Evolutionary conservation across 1,139 yeast genomes (phyloP), one percentile per base, ranked within the genome.

Genomic region (Meyerozyma guilliermondii): DNA sequence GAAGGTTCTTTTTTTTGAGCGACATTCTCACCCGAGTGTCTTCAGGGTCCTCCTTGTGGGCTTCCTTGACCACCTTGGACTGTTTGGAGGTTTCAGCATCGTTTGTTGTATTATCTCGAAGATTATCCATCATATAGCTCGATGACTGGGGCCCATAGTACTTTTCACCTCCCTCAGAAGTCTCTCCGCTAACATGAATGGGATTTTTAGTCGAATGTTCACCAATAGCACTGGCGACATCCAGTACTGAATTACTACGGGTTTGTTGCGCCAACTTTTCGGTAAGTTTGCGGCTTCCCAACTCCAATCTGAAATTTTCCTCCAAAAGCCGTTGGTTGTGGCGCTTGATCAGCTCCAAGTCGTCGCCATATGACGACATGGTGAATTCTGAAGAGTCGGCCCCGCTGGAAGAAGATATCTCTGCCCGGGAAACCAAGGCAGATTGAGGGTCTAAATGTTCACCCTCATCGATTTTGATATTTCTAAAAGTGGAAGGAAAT

Each of bases 71-170:
- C 24, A 13, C 24, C 36, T n/a, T 26, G 13, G 28, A 26, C 28
- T 26, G 28, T 3, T 26, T 26, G 8, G 36, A 13, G 2, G 24
- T 3, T 7, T 17, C 24, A 13, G 24, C 5, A 7, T 18, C 24
- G 10, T 33, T 14, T 3, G 16, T 16, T 3, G 36, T 18, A 23
- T 14, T 17, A 50, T 43, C 51, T 41, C 52, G 61, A 51, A 55
- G 55, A 35, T 60, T 51, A 40, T 68, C 69, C 34, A 74, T 68
- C 78, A 74, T 74, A 49, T 60, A 74, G 31, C 60, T 56, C 2
- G 76, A 65, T n/a, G 76, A 68, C 46, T 68, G 75, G 1, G 80
- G 80, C 0, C 80, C 80, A 50, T 73, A 75, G 48, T 68, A 75
- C 46, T 71, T 72, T 23, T 65, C 65, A 16, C 74, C 73, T 13